Evolutionary conservation across 371 early-diverging fungal genomes (phyloP).

Genomic region (Batkoa obscura): DNA sequence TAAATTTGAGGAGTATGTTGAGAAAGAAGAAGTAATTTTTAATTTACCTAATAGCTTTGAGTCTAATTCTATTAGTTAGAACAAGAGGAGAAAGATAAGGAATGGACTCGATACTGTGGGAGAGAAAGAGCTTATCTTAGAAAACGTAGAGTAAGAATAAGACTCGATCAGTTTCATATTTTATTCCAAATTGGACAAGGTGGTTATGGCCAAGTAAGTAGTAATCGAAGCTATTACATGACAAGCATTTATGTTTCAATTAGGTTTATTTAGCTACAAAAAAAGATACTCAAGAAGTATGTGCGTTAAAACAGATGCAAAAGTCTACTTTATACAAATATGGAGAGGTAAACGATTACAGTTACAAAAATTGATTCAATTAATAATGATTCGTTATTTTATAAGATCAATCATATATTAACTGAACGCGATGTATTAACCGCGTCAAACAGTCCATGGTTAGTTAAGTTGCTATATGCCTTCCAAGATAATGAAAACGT

Average conservation of each 20-base stretch:
- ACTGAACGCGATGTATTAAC: constrained; percentile 68
- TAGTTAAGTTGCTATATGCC: constrained; percentile 46
- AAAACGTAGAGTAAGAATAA: constrained; percentile 36
- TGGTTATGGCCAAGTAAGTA: constrained; percentile 46
- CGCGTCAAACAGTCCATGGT: constrained; percentile 32
- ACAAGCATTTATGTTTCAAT: background rate
- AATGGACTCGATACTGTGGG: constrained; percentile 25
- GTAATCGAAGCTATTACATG: background rate
- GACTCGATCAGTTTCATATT: constrained; percentile 41
- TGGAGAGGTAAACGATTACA: constrained; percentile 22
- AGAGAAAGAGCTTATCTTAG: constrained; percentile 35
- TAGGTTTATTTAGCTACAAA: constrained; percentile 36
- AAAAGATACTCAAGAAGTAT: constrained; percentile 47
- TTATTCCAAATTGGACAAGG: constrained; percentile 68
- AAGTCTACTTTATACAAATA: constrained; percentile 51
- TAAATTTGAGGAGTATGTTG: constrained; percentile 26
- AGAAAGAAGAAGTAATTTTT: constrained; percentile 7
- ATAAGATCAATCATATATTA: constrained; percentile 31
- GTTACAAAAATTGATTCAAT: background rate
- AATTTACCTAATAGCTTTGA: constrained; percentile 6
- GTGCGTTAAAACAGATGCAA: constrained; percentile 70
- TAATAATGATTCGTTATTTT: background rate
- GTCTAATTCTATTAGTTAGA: constrained; percentile 12
- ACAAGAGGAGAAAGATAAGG: constrained; percentile 17
- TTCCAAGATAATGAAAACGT: constrained; percentile 47